Conservation (phyloP, 2,329 filamentous ascomycete species). For the Scedosporium boydii region DNA sequence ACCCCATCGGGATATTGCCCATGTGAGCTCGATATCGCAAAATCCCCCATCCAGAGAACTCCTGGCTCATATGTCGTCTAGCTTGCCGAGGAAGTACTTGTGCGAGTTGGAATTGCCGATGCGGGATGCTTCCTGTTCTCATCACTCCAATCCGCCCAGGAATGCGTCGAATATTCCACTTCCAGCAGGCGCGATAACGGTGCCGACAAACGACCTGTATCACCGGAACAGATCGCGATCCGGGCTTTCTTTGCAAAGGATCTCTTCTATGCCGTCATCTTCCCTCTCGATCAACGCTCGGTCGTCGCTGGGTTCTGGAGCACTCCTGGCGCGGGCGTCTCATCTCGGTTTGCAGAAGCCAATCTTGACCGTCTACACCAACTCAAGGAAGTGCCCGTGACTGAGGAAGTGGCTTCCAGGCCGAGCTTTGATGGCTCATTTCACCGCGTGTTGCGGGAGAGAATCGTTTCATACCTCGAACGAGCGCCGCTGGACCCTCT, state of each 20-base stretch:
- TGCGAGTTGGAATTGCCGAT: conserved; percentile 15
- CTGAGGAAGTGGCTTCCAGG: conserved; percentile 16
- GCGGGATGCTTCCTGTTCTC: conserved; percentile 20
- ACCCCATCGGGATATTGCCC: conserved; percentile 24
- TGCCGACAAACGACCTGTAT: neutral
- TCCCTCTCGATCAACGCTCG: neutral
- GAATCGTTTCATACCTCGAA: conserved; percentile 31
- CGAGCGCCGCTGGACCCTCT: conserved; percentile 25
- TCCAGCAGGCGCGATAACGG: conserved; percentile 20
- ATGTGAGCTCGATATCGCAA: conserved; percentile 17
- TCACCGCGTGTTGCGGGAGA: conserved; percentile 27
- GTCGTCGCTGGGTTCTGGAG: conserved; percentile 34
- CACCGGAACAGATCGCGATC: neutral
- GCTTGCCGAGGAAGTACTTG: conserved; percentile 27
- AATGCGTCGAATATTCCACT: conserved; percentile 20
- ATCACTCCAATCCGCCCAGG: conserved; percentile 21
- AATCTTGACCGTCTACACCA: conserved; percentile 26
- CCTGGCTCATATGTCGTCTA: conserved; percentile 10
- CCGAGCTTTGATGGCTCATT: conserved; percentile 26
- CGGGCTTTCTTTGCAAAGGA: neutral
- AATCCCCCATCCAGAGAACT: neutral
- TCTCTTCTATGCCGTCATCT: conserved; percentile 1
- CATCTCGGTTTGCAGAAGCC: conserved; percentile 32
- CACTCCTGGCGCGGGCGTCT: conserved; percentile 34
- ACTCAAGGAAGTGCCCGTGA: conserved; percentile 20